Base-by-base conservation (phyloP, 2,329 filamentous ascomycete species). In the Penicillium sp. region DNA sequence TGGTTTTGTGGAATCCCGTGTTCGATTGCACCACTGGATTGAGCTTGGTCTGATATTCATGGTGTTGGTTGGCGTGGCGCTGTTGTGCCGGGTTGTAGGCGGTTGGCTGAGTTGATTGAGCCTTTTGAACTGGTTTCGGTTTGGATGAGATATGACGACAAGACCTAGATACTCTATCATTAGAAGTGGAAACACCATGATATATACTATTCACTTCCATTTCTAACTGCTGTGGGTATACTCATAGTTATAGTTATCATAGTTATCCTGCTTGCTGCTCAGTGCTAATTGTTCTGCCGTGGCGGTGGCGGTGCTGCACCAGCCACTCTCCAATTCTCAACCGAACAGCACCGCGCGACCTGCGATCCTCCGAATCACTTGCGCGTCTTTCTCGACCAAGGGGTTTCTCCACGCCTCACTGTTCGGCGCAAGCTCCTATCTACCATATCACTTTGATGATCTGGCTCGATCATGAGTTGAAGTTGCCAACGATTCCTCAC, bases 41-140 rank as follows among this genome's bases (percentile, higher is more conserved):
- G 76, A 78, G 55, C 59, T 78, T 49, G 68, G 68, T 8, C 68
- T 75, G 57, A 74, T 78, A 49, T 78, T 77, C 55, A 68, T 68
- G 50, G 71, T 77, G 7, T 45, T 77, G 44, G 55, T 65, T 10
- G 59, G 67, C n/a, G 52, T 70, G 32, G 72, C 60, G 24, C 57
- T 72, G 30, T 45, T 75, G 23, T 70, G 68, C 52, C 65, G 60
- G 48, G 42, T 66, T 36, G 27, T 67, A 51, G 60, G 57, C 24
- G 52, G 58, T n/a, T 60, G 56, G 43, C 10, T 51, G 13, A 37
- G 39, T 4, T 49, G 40, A 50, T 39, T 50, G 48, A 27, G 26
- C 24, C 4, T 6, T 26, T 18, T 27, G 32, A 26, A 7, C 9
- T 43, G 9, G 40, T 29, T 17, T 43, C 12, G 7, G 7, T 10